Evolutionary conservation across 352 stramenopile species (phyloP), one percentile per base, ranked within the genome.

Genomic region (Achlya hypogyna): DNA sequence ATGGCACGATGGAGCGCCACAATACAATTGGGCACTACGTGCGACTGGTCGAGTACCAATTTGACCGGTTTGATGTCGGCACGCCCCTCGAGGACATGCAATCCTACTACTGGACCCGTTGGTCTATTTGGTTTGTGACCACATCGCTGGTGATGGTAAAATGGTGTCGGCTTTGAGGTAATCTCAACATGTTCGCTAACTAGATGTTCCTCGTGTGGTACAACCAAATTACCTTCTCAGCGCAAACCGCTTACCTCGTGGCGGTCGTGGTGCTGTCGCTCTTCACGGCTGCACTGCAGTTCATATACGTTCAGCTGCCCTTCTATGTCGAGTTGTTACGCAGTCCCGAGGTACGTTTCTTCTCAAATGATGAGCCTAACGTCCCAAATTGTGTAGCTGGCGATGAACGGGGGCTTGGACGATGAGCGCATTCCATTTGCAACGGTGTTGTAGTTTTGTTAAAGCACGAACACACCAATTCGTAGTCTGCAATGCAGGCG

Each of bases 351-450:
- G 49, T 54, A 34, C 6, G 6, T 14, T 6, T 16, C 23, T 34
- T 54, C 6, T 54, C 12, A 6, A 54, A 16, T 16, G 18, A 22
- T 49, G 23, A 54, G 25, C 4, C 29, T 35, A 0, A 63, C 5
- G 29, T 14, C 23, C 14, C 49, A 22, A 20, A 63, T 38, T 38
- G 54, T 35, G 29, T 20, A 45, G 31, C 34, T 53, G 56, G 60
- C 40, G 28, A 0, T 18, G n/a, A 34, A 29, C 58, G 38, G 5
- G 22, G 18, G n/a, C n/a, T n/a, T 53, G 32, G n/a, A 58, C 51
- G 27, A 34, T 34, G 20, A 67, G 31, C 25, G 38, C 5, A 12
- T 67, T 67, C 60, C 49, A 54, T 54, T 54, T 54, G 49, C 49
- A 14, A 42, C 14, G 34, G n/a, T n/a, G n/a, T n/a, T n/a, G n/a